phyloP scores from a whole-genome alignment of 352 stramenopile genomes.

The Phytophthora crassamura region DNA sequence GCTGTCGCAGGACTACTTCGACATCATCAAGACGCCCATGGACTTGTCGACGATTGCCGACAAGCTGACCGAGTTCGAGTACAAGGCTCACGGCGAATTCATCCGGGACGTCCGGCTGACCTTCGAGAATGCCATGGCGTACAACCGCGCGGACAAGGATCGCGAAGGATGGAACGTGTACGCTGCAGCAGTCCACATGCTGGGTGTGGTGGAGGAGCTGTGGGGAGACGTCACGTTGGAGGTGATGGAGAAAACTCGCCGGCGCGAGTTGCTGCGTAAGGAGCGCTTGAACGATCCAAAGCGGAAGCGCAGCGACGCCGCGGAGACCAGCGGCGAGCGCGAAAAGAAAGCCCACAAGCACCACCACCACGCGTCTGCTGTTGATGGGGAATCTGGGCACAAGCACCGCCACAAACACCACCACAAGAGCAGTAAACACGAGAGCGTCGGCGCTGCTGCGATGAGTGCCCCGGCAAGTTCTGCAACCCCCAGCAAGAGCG shows the following conservation, averaged over 20 bases:
- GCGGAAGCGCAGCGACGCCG: conserved; percentile 44
- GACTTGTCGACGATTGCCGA: conserved; percentile 77
- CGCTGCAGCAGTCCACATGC: conserved; percentile 74
- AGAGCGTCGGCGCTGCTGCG: conserved; percentile 11
- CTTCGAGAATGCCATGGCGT: conserved; percentile 86
- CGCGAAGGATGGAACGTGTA: conserved; percentile 87
- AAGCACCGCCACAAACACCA: conserved; percentile 40
- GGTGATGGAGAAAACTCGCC: conserved; percentile 72
- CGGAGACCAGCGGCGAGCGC: conserved; percentile 34
- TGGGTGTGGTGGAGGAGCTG: conserved; percentile 73
- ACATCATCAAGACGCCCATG: conserved; percentile 86
- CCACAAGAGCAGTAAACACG: conserved; percentile 36
- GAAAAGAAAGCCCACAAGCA: conserved; percentile 44
- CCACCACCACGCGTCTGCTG: conserved; percentile 13
- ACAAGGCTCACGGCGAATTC: conserved; percentile 85
- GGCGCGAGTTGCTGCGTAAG: conserved; percentile 75
- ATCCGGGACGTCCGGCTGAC: conserved; percentile 81
- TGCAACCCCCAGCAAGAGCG: conserved; percentile 13
- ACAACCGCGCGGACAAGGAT: conserved; percentile 84
- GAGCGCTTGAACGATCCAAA: conserved; percentile 75
- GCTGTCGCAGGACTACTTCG: conserved; percentile 79
- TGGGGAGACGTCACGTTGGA: conserved; percentile 85
- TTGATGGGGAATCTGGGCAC: conserved; percentile 24
- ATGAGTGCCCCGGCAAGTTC: conserved; percentile 3
- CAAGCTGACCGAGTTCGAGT: conserved; percentile 72